These are phyloP conservation scores for Eucalyptus lansdowneana DNA, from an alignment of 345 rosid genomes.

Conservation along the genomic window DNA sequence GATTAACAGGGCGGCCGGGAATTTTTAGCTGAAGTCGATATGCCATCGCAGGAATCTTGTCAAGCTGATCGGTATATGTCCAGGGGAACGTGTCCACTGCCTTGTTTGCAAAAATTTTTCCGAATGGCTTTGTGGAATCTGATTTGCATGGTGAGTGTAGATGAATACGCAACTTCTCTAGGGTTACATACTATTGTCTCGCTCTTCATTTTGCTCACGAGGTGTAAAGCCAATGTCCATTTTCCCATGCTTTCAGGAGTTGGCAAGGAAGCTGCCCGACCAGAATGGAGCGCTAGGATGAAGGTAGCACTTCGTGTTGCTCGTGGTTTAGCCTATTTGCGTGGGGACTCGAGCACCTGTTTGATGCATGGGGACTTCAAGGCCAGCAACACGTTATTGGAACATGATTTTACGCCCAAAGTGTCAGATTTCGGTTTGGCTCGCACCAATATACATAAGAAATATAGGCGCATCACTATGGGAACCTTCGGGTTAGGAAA, in stretches of 20 bases:
- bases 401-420: constrained; percentile 81
- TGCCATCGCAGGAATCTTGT: constrained; percentile 83
- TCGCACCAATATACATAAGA: constrained; percentile 75
- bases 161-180: background rate
- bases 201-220: background rate
- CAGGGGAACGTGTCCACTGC: constrained; percentile 63
- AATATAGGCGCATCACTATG: constrained; percentile 77
- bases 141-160: constrained; percentile 60
- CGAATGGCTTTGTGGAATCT: constrained; percentile 90
- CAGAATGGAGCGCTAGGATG: constrained; percentile 79
- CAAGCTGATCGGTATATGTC: constrained; percentile 85
- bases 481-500: constrained; percentile 78
- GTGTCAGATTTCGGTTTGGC: constrained; percentile 96
- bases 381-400: constrained; percentile 84
- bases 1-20: constrained; percentile 80
- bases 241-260: constrained; percentile 23
- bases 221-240: background rate
- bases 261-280: constrained; percentile 59
- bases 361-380: constrained; percentile 95
- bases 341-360: constrained; percentile 71
- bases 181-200: background rate
- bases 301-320: constrained; percentile 96
- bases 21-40: constrained; percentile 68
- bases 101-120: constrained; percentile 66
- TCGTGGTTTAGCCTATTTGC: constrained; percentile 85